Percentiles rank a stretch among this genome's conserved stretches.
Evolutionary conservation across 164 flowering plant species (phyloP).

Genomic region (Akebia trifoliata): DNA sequence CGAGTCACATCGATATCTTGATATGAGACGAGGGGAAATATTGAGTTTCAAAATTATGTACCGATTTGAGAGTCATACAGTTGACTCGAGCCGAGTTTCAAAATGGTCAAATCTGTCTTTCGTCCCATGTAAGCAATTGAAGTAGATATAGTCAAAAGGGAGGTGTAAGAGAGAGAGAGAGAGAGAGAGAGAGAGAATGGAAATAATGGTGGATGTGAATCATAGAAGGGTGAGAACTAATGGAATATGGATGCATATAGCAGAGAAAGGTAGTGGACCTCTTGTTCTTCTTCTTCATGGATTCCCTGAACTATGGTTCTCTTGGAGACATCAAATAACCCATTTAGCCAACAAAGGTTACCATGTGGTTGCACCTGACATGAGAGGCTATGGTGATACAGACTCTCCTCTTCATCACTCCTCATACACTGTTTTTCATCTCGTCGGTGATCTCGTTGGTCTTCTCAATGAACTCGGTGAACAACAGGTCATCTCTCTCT

Average conservation of each 20-base stretch:
- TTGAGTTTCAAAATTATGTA: too few relatives aligned
- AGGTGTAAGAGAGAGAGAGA: too few relatives aligned
- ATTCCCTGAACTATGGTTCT: conserved; percentile 45
- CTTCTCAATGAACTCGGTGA: conserved; percentile 4
- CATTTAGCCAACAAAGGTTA: conserved; percentile 29
- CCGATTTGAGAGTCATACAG: too few relatives aligned
- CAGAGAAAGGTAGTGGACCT: conserved; percentile 43
- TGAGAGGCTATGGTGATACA: conserved; percentile 47
- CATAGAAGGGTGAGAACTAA: conserved; percentile 32
- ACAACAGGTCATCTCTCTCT: conserved; percentile 3
- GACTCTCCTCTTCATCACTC: conserved; percentile 30
- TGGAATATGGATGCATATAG: conserved; percentile 46
- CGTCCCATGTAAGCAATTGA: too few relatives aligned
- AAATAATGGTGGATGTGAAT: too few relatives aligned
- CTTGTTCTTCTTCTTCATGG: conserved; percentile 46
- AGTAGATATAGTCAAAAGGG: too few relatives aligned
- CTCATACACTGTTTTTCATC: conserved; percentile 34
- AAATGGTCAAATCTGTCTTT: too few relatives aligned
- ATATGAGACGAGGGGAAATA: too few relatives aligned
- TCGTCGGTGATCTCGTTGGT: conserved; percentile 9
- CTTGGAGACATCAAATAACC: conserved; percentile 49
- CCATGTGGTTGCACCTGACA: conserved; percentile 46
- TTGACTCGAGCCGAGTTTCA: too few relatives aligned
- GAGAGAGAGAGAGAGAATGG: too few relatives aligned
- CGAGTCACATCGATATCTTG: too few relatives aligned